Conservation (phyloP, 192 early-diverging fungal genomes). For the Spinellus fusiger region DNA sequence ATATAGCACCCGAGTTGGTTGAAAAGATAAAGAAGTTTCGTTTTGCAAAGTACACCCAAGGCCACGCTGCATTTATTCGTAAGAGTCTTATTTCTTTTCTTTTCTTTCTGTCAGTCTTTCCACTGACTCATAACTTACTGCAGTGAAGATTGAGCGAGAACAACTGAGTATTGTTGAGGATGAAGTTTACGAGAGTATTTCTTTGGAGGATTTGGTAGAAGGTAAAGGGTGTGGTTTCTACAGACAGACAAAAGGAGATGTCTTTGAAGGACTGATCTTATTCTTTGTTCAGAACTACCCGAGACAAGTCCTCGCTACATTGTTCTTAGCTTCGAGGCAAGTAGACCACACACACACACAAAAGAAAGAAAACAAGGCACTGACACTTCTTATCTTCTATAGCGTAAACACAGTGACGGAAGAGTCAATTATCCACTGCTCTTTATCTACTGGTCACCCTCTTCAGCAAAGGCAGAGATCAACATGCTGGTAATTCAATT, state of each 20-base stretch:
- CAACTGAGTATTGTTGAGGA: constrained; percentile 46
- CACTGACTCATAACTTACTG: background rate
- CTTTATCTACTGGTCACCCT: constrained; percentile 61
- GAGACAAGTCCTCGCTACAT: constrained; percentile 61
- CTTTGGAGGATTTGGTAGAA: constrained; percentile 52
- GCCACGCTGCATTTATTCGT: constrained; percentile 51
- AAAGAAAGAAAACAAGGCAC: background rate
- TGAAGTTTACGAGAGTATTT: constrained; percentile 35
- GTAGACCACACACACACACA: background rate
- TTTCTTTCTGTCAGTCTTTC: background rate
- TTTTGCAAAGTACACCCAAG: constrained; percentile 43
- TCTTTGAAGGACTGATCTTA: background rate
- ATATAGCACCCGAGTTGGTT: constrained; percentile 39
- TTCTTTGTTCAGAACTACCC: constrained; percentile 38
- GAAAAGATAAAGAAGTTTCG: constrained; percentile 47
- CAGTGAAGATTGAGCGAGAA: constrained; percentile 51
- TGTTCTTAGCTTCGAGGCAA: constrained; percentile 50
- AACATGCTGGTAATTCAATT: constrained; percentile 36
- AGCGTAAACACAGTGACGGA: constrained; percentile 56
- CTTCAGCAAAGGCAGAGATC: constrained; percentile 33
- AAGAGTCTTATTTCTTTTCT: constrained; percentile 13
- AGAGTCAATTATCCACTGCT: constrained; percentile 71
- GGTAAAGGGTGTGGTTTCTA: constrained; percentile 20
- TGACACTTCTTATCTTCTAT: constrained; percentile 13
- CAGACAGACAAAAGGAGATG: background rate